Evolutionary conservation across 192 early-diverging fungal species (phyloP).

Genomic region (Geranomyces variabilis): DNA sequence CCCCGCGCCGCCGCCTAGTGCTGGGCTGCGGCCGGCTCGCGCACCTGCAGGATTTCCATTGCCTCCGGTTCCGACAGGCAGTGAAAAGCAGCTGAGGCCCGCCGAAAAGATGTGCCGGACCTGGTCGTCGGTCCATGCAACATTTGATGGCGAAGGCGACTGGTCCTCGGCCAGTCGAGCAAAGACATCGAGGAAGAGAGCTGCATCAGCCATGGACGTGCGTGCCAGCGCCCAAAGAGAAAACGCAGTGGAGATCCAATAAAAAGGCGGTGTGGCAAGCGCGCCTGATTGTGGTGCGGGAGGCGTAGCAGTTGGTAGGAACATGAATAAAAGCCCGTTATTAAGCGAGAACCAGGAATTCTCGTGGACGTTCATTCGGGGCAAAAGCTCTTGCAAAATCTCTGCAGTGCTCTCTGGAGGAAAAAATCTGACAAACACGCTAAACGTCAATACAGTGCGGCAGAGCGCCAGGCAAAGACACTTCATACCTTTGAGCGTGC

Average conservation of each 20-base stretch:
- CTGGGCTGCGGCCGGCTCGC: not conserved
- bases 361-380: constrained; percentile 72
- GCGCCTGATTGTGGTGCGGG: constrained; percentile 13
- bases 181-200: constrained; percentile 73
- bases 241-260: constrained; percentile 81
- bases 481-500: constrained; percentile 8
- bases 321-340: constrained; percentile 65
- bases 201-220: constrained; percentile 61
- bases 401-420: constrained; percentile 63
- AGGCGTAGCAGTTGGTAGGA: constrained; percentile 62
- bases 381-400: constrained; percentile 79
- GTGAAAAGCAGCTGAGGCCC: constrained; percentile 41
- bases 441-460: constrained; percentile 28
- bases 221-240: constrained; percentile 79
- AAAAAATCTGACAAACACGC: constrained; percentile 47
- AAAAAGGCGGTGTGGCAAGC: constrained; percentile 55
- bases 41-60: not conserved
- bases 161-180: constrained; percentile 64
- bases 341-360: constrained; percentile 58
- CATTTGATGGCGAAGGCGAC: constrained; percentile 24
- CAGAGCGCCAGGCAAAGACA: not conserved
- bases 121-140: constrained; percentile 67
- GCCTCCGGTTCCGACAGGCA: constrained; percentile 49
- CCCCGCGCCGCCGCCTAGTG: constrained; percentile 13
- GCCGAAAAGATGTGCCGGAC: constrained; percentile 61